Conservation (phyloP, 2,329 filamentous ascomycete genomes). For the Neoascochyta sp. region DNA sequence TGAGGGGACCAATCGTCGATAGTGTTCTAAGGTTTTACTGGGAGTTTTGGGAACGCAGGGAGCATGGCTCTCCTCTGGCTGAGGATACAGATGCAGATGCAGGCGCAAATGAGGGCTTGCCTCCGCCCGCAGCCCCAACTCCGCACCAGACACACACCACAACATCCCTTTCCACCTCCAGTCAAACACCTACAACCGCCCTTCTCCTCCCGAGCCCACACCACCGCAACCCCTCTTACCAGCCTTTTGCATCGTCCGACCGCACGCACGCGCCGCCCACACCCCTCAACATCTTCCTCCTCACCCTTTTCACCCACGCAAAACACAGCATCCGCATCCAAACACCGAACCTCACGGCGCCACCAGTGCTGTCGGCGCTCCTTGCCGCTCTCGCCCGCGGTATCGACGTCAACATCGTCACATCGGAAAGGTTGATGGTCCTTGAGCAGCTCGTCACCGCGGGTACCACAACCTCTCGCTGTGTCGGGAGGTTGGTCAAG, state of each 20-base stretch:
- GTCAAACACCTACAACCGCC: too few relatives aligned
- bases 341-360: conserved; percentile 73
- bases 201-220: conserved; percentile 72
- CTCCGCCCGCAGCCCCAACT: too few relatives aligned
- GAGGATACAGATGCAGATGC: neutral
- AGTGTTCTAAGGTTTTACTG: conserved; percentile 65
- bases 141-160: too few relatives aligned
- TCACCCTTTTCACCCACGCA: conserved; percentile 59
- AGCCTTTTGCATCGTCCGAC: conserved; percentile 33
- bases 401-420: conserved; percentile 65
- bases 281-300: conserved; percentile 63
- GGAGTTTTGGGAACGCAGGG: conserved; percentile 65
- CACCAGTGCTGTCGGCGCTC: conserved; percentile 60
- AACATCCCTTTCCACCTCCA: too few relatives aligned
- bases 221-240: conserved; percentile 64
- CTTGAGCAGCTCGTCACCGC: conserved; percentile 78
- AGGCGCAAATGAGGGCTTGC: too few relatives aligned
- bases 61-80: too few relatives aligned
- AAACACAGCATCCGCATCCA: conserved; percentile 62
- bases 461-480: conserved; percentile 67
- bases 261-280: conserved; percentile 60
- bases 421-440: conserved; percentile 67
- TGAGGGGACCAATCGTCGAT: conserved; percentile 59
- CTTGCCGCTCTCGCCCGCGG: conserved; percentile 61
- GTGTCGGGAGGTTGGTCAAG: conserved; percentile 57